phyloP scores from a whole-genome alignment of 139 green algal species.

The Ettlia oleoabundans region DNA sequence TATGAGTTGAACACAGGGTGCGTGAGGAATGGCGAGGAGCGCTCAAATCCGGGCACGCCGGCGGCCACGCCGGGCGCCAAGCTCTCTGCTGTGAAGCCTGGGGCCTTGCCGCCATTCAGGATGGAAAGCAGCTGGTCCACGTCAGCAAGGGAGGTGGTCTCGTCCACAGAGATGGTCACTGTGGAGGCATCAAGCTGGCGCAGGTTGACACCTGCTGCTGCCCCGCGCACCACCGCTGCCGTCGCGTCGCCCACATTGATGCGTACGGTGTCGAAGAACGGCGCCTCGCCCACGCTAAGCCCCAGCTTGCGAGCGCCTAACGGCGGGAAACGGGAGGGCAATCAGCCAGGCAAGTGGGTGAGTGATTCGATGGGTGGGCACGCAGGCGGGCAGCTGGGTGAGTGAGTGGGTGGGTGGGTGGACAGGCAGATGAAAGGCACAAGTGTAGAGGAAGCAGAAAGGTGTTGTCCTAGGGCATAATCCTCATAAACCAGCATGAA shows the following conservation, averaged over 20 bases:
- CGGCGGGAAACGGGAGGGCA: neutral
- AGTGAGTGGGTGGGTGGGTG: too few species aligned
- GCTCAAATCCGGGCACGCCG: constrained; percentile 55
- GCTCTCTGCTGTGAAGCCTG: constrained; percentile 76
- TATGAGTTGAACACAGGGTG: constrained; percentile 94
- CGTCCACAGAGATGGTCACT: constrained; percentile 89
- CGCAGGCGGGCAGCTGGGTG: too few species aligned
- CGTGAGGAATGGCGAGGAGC: constrained; percentile 77
- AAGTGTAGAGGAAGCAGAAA: too few species aligned
- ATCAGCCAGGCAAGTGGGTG: too few species aligned
- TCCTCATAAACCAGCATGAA: too few species aligned
- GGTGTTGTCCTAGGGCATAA: too few species aligned
- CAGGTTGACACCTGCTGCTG: constrained; percentile 82
- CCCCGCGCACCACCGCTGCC: constrained; percentile 38
- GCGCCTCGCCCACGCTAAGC: constrained; percentile 44
- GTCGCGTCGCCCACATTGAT: constrained; percentile 57
- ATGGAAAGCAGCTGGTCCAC: constrained; percentile 88
- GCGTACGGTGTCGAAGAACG: constrained; percentile 97
- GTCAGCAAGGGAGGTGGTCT: constrained; percentile 92
- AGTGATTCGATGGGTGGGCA: neutral
- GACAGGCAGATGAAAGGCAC: too few species aligned
- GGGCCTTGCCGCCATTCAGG: constrained; percentile 66
- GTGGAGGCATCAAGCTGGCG: constrained; percentile 73
- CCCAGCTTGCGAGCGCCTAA: constrained; percentile 79
- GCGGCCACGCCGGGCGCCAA: constrained; percentile 61